Conservation (phyloP, 1,284 basidiomycete genomes). For the Vanrija pseudolonga region DNA sequence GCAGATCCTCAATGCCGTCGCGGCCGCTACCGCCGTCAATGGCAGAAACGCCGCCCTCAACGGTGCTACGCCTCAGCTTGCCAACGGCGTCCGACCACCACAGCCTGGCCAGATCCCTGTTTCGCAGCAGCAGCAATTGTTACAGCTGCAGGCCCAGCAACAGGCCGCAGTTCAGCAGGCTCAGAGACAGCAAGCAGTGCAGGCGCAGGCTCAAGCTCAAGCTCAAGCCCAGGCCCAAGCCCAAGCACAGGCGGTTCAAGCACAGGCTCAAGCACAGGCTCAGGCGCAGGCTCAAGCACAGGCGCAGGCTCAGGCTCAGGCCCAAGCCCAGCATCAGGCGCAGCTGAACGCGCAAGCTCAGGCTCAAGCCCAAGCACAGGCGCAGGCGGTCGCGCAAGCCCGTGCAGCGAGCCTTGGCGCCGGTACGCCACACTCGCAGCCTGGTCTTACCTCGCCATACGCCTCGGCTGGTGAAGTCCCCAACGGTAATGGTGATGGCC, state of each 20-base stretch:
- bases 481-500: constrained; percentile 14
- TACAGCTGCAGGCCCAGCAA: constrained; percentile 41
- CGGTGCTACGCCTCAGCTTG: constrained; percentile 7
- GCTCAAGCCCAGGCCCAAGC: constrained; percentile 17
- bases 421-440: constrained; percentile 29
- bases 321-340: constrained; percentile 19
- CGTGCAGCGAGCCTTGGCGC: constrained; percentile 8
- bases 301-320: constrained; percentile 19
- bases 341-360: constrained; percentile 15
- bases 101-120: not conserved
- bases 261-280: constrained; percentile 8
- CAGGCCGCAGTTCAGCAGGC: constrained; percentile 20
- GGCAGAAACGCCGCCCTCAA: constrained; percentile 6
- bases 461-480: constrained; percentile 16
- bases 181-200: constrained; percentile 1
- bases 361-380: constrained; percentile 15
- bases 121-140: constrained; percentile 34
- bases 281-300: not conserved
- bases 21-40: constrained; percentile 37
- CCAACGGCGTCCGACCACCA: constrained; percentile 10
- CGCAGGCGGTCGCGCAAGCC: constrained; percentile 6
- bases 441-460: constrained; percentile 26
- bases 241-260: constrained; percentile 13
- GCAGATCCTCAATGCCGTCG: constrained; percentile 42
- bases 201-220: constrained; percentile 8